Conservation (phyloP, 1,139 yeast genomes). For the Hansenula lynferdii region DNA sequence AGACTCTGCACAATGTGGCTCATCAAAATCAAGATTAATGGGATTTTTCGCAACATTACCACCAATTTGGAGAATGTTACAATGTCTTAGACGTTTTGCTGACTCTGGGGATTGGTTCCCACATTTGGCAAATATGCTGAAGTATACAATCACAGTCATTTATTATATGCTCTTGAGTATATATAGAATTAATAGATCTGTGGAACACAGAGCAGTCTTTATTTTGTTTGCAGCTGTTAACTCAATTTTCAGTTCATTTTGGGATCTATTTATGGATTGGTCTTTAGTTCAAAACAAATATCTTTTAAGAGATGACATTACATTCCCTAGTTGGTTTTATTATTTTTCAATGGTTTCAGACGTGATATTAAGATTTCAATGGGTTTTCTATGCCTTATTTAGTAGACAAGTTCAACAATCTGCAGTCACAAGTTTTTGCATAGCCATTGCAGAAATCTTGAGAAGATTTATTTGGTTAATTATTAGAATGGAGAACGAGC, state of each 20-base stretch:
- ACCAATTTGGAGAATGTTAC: conserved; percentile 84
- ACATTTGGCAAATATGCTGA: conserved; percentile 85
- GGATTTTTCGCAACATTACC: conserved; percentile 87
- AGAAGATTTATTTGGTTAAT: conserved; percentile 86
- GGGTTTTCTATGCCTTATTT: conserved; percentile 79
- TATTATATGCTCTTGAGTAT: conserved; percentile 76
- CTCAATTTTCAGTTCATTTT: conserved; percentile 61
- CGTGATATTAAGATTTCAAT: conserved; percentile 74
- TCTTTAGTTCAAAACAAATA: conserved; percentile 73
- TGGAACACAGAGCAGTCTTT: conserved; percentile 48
- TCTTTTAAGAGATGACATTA: conserved; percentile 66
- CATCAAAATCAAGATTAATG: conserved; percentile 67
- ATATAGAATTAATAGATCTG: conserved; percentile 57
- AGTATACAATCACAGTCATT: conserved; percentile 61
- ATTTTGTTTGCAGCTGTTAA: conserved; percentile 73
- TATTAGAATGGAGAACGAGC: conserved; percentile 95
- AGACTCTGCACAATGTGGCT: conserved; percentile 58
- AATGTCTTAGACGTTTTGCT: conserved; percentile 84
- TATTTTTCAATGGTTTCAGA: conserved; percentile 72
- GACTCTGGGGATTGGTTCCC: conserved; percentile 98
- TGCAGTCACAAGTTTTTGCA: conserved; percentile 81
- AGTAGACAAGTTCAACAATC: conserved; percentile 78
- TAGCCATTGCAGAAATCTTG: conserved; percentile 76
- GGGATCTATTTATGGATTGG: conserved; percentile 98
- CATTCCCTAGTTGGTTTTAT: conserved; percentile 52